Conservation (phyloP, 2,329 filamentous ascomycete genomes). For the Chaetomiaceae sp. region DNA sequence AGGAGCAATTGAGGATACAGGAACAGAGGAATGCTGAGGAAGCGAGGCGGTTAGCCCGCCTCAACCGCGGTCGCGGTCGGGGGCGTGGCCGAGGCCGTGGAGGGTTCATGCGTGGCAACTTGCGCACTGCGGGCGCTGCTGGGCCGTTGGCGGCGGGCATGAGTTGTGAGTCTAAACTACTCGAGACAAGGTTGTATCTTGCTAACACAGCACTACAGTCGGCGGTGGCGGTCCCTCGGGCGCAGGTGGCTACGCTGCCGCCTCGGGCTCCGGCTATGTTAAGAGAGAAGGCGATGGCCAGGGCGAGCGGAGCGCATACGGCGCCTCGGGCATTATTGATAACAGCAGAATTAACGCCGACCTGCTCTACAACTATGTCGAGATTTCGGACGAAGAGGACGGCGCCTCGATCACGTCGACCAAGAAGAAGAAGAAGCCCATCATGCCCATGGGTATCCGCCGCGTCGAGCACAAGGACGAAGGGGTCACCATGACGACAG, state of each 20-base stretch:
- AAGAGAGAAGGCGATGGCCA: conserved; percentile 19
- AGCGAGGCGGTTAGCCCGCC: conserved; percentile 25
- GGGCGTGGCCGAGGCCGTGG: conserved; percentile 31
- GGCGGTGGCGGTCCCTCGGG: conserved; percentile 23
- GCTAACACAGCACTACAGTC: conserved; percentile 10
- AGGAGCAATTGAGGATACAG: conserved; percentile 32
- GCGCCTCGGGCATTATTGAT: conserved; percentile 20
- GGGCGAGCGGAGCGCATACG: conserved; percentile 11
- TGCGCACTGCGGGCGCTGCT: conserved; percentile 30
- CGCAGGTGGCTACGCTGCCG: conserved; percentile 22
- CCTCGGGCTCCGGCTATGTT: conserved; percentile 12
- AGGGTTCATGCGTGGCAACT: conserved; percentile 28
- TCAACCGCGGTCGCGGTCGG: conserved; percentile 28
- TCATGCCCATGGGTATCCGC: conserved; percentile 54
- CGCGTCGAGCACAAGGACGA: conserved; percentile 51
- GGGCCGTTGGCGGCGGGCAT: conserved; percentile 35
- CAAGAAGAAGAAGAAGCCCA: conserved; percentile 30
- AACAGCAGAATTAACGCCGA: conserved; percentile 55
- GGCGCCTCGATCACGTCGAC: conserved; percentile 31
- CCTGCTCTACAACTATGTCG: conserved; percentile 44
- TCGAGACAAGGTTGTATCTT: neutral
- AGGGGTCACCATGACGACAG: conserved; percentile 50
- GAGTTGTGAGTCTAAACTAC: conserved; percentile 17
- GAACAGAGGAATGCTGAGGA: conserved; percentile 31
- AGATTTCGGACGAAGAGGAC: conserved; percentile 39